Conservation (phyloP, 768 basidiomycete genomes). For the Lyophyllum atratum region DNA sequence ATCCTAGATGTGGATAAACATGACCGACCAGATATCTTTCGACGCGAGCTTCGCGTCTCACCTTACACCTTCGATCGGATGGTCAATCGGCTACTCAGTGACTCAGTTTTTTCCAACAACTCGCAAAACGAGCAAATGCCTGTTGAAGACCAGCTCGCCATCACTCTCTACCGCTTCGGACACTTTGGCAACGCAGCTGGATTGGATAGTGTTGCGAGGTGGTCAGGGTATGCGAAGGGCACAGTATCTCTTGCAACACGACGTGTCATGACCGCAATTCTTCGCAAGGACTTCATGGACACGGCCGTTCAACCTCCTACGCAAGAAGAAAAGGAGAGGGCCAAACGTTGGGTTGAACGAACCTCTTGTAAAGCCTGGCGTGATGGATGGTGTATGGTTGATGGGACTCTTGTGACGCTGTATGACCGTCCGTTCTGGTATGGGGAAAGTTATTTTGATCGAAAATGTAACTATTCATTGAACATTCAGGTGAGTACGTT, state of each 20-base stretch:
- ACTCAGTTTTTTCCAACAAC: not conserved
- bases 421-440: slow-evolving; percentile 30
- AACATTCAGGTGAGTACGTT: slow-evolving; percentile 34
- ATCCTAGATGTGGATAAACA: too few species aligned
- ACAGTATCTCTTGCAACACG: slow-evolving; percentile 20
- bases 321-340: slow-evolving; percentile 33
- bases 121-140: not conserved
- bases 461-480: slow-evolving; percentile 39
- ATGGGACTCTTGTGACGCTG: slow-evolving; percentile 40
- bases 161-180: slow-evolving; percentile 40
- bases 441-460: slow-evolving; percentile 39
- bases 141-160: slow-evolving; percentile 31
- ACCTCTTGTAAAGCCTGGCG: slow-evolving; percentile 34
- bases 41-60: too few species aligned
- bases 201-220: slow-evolving; percentile 29
- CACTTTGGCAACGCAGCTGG: slow-evolving; percentile 39
- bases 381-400: slow-evolving; percentile 36
- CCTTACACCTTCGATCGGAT: too few species aligned
- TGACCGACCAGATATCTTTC: too few species aligned
- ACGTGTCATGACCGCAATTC: slow-evolving; percentile 32
- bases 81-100: too few species aligned
- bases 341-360: slow-evolving; percentile 38
- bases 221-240: slow-evolving; percentile 38
- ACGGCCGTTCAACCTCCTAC: slow-evolving; percentile 26
- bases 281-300: slow-evolving; percentile 22